Evolutionary conservation across 306 rosid species (phyloP), one percentile per base, ranked within the genome.

Genomic region (Astragalus glycyphyllos): DNA sequence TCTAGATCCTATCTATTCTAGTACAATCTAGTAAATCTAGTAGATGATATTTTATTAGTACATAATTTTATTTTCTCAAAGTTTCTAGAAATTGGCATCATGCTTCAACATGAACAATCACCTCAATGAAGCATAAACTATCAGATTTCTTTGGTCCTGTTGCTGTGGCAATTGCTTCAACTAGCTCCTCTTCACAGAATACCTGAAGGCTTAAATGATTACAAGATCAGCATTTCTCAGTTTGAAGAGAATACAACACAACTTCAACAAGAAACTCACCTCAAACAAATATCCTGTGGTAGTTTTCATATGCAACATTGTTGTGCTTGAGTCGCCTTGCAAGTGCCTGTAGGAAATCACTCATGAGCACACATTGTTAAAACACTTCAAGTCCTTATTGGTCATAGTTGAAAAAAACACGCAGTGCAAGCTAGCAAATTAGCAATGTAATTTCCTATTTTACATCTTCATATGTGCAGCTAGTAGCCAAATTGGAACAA

Each of bases 61-160:
- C n/a, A n/a, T n/a, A n/a, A n/a, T n/a, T n/a, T n/a, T n/a, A n/a
- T n/a, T n/a, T n/a, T n/a, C n/a, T n/a, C n/a, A n/a, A n/a, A n/a
- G n/a, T n/a, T n/a, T n/a, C n/a, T n/a, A n/a, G n/a, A n/a, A n/a
- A n/a, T n/a, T n/a, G n/a, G n/a, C n/a, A n/a, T n/a, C n/a, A n/a
- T n/a, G n/a, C n/a, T n/a, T n/a, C n/a, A n/a, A n/a, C n/a, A n/a
- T 94, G 96, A 51, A 59, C 95, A 74, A 94, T 86, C 81, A 89
- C 95, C 64, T 90, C 97, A 49, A 91, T 89, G 85, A 91, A 89
- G 84, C 99, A 90, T 0, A 94, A 63, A 32, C 84, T 41, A 3
- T 94, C 95, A n/a, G n/a, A n/a, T 65, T 87, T 89, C 82, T 87
- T 84, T 3, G 80, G 60, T 17, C 89, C 95, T 34, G 70, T 89